phyloP scores from a whole-genome alignment of 176 grass and related monocot genomes.

The Rhynchospora tenuis region DNA sequence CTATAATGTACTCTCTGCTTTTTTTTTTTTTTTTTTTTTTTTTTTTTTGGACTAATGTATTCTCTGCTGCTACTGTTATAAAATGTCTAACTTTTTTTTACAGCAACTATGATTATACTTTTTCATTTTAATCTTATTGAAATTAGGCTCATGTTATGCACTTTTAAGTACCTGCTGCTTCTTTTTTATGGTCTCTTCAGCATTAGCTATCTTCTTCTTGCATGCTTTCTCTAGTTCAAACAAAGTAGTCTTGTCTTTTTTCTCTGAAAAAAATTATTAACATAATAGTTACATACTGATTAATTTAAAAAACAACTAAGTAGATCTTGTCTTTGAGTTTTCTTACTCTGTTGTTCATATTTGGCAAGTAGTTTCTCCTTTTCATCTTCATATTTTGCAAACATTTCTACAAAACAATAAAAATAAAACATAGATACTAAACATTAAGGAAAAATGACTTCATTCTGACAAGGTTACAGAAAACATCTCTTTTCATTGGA shows the following conservation, averaged over 20 bases:
- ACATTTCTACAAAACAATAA: conserved; percentile 48
- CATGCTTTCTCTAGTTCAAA: conserved; percentile 50
- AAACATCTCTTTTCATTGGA: conserved; percentile 12
- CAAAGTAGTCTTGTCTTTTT: conserved; percentile 55
- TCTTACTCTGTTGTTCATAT: conserved; percentile 82
- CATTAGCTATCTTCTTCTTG: conserved; percentile 58
- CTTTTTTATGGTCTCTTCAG: conserved; percentile 79
- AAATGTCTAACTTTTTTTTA: neutral
- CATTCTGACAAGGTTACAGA: neutral
- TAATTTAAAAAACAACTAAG: neutral
- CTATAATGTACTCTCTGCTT: too few species aligned
- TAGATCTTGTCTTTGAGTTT: neutral
- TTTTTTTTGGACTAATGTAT: neutral
- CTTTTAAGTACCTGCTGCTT: conserved; percentile 62
- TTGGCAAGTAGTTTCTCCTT: conserved; percentile 72
- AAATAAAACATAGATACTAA: neutral
- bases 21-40: too few species aligned
- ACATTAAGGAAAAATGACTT: neutral
- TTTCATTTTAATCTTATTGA: neutral
- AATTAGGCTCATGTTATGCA: neutral
- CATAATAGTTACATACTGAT: neutral
- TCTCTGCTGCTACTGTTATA: neutral
- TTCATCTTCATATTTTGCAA: conserved; percentile 88
- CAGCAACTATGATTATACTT: neutral
- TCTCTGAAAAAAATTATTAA: conserved; percentile 40